Percentiles rank a stretch among this genome's conserved stretches.
phyloP scores from a whole-genome alignment of 2,329 filamentous ascomycete genomes.

The Cercospora sp. region DNA sequence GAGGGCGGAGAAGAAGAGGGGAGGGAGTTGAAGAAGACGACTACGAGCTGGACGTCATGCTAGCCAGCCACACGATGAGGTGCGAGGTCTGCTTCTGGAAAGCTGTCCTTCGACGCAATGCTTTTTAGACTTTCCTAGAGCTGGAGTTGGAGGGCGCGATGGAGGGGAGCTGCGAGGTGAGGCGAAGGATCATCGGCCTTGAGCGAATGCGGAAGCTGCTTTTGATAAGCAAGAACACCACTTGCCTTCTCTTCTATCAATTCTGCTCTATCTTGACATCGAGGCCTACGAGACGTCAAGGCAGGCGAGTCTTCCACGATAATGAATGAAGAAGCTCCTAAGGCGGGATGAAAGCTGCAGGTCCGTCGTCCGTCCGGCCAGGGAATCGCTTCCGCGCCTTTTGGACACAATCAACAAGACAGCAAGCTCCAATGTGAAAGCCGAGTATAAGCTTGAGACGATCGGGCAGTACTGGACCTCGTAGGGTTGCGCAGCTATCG shows the following conservation, averaged over 20 bases:
- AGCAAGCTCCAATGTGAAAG: too few species aligned
- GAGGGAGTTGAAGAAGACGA: background rate
- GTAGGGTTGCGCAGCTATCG: too few species aligned
- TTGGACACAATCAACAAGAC: too few species aligned
- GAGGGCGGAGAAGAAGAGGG: background rate
- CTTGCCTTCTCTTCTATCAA: background rate
- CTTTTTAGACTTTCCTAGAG: slow-evolving; percentile 7
- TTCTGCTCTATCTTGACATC: background rate
- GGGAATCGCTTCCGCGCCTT: background rate
- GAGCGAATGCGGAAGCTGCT: slow-evolving; percentile 5
- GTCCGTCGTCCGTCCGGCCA: background rate
- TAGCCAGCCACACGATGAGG: slow-evolving; percentile 9
- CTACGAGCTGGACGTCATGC: slow-evolving; percentile 11
- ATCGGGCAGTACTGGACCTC: too few species aligned
- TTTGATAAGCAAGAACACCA: slow-evolving; percentile 1
- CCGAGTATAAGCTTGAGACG: too few species aligned
- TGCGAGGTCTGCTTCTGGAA: background rate
- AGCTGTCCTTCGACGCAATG: slow-evolving; percentile 1
- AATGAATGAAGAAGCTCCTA: background rate
- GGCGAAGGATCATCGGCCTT: slow-evolving; percentile 1
- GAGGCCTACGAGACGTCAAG: background rate
- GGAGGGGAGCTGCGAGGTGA: slow-evolving; percentile 6
- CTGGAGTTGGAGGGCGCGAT: background rate
- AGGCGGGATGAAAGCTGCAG: background rate
- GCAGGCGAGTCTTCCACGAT: background rate